These are phyloP conservation scores for Shiraia bambusicola DNA, from an alignment of 2,329 filamentous ascomycete species.

Conservation along the genomic window DNA sequence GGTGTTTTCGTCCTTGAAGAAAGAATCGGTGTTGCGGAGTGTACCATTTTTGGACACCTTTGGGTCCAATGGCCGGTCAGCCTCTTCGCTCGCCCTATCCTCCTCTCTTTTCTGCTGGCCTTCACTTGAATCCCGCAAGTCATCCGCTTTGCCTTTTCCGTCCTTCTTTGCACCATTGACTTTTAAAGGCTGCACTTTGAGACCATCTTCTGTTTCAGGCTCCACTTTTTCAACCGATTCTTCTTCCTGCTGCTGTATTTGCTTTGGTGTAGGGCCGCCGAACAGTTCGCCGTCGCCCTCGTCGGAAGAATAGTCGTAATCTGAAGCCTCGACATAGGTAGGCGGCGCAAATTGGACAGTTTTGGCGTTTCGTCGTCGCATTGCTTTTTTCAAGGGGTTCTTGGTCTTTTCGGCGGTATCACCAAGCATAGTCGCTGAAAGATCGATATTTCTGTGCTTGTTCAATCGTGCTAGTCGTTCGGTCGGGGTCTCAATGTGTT, in stretches of 20 bases:
- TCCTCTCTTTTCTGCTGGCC: conserved; percentile 47
- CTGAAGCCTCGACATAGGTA: conserved; percentile 85
- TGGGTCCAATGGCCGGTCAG: conserved; percentile 50
- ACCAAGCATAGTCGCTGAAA: conserved; percentile 70
- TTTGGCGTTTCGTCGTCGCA: conserved; percentile 79
- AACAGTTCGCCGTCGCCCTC: conserved; percentile 61
- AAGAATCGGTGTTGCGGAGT: conserved; percentile 88
- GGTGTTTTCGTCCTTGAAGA: conserved; percentile 93
- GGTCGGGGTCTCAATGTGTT: conserved; percentile 97
- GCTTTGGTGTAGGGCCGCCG: conserved; percentile 38
- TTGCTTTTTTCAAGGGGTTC: conserved; percentile 79
- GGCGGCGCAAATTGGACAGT: conserved; percentile 83
- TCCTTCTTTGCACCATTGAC: conserved; percentile 39
- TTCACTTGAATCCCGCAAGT: conserved; percentile 34
- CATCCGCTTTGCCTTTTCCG: conserved; percentile 18
- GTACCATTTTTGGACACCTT: conserved; percentile 74
- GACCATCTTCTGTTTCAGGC: conserved; percentile 44
- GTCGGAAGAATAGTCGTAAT: conserved; percentile 80
- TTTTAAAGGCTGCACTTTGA: conserved; percentile 43
- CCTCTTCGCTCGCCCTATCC: conserved; percentile 66
- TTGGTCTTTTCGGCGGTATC: conserved; percentile 78
- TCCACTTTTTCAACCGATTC: conserved; percentile 37
- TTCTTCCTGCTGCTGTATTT: conserved; percentile 21
- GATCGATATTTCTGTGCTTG: conserved; percentile 96
- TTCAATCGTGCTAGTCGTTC: conserved; percentile 91